phyloP scores from a whole-genome alignment of 768 basidiomycete species.

The Kwoniella sp. region DNA sequence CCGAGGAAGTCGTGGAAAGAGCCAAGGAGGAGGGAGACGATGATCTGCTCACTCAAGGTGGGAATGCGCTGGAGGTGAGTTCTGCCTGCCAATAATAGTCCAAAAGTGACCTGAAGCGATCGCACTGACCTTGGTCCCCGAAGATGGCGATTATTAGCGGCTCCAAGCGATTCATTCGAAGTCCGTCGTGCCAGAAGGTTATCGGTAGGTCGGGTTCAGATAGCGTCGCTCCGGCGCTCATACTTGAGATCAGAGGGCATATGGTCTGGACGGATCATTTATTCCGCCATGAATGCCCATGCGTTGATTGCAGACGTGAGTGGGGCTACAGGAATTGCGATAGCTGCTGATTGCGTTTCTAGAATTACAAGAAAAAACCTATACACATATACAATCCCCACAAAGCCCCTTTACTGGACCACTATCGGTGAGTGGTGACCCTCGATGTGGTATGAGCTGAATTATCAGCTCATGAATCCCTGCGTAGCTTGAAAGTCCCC shows the following conservation, averaged over 20 bases:
- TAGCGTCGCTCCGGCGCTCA: slow-evolving; percentile 61
- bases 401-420: slow-evolving; percentile 87
- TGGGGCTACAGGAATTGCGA: neutral
- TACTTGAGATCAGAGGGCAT: slow-evolving; percentile 41
- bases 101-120: neutral
- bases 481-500: slow-evolving; percentile 70
- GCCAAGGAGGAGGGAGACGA: slow-evolving; percentile 47
- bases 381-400: slow-evolving; percentile 93
- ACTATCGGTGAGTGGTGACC: slow-evolving; percentile 69
- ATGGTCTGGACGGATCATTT: slow-evolving; percentile 71
- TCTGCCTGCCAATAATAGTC: neutral
- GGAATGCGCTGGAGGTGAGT: slow-evolving; percentile 74
- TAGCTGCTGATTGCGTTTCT: slow-evolving; percentile 2
- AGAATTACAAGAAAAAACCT: slow-evolving; percentile 91
- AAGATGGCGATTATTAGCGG: slow-evolving; percentile 71
- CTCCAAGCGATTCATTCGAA: slow-evolving; percentile 84
- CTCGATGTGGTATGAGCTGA: neutral
- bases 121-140: neutral
- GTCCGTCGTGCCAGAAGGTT: slow-evolving; percentile 81
- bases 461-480: neutral
- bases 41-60: slow-evolving; percentile 56
- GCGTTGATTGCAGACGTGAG: slow-evolving; percentile 81
- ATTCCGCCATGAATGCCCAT: slow-evolving; percentile 63
- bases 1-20: slow-evolving; percentile 36
- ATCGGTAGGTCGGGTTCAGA: slow-evolving; percentile 59